Base-by-base conservation (phyloP, 2,329 filamentous ascomycete genomes). In the Penicillium sp. region DNA sequence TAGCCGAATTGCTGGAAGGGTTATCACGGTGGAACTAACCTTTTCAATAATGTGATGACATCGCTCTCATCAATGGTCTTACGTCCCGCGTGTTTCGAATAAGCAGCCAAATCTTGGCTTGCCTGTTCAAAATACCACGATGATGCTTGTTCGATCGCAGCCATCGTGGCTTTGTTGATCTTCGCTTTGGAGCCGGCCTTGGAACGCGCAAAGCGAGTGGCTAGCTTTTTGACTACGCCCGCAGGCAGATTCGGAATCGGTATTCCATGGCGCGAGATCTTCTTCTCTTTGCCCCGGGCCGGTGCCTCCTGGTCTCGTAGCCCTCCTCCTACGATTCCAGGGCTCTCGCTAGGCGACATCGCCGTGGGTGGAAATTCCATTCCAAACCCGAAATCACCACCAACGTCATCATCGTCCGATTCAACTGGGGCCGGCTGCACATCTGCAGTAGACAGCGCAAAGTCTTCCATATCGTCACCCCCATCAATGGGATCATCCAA, bases 91-190 rank as follows among this genome's bases (percentile, higher is more conserved):
- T 97, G 92, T 57, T 85, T 81, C 16, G 92, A 89, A 71, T 92
- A 96, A 2, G 86, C 87, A 11, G 84, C 84, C 51, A 96, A 75
- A 68, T 96, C 91, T 56, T 92, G 89, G 45, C 89, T 86, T 2
- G 90, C 78, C 72, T 96, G 92, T 74, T 95, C 91, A 70, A 96
- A 96, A 72, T 92, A 96, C 88, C 91, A 94, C 58, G 95, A 90
- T 2, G 90, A 90, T 1, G 91, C 90, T 69, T 91, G 87, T 66
- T 88, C 86, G 50, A 96, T 85, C 4, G 88, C 87, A 29, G 83
- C 82, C 36, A 96, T 76, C 1, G 89, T 87, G 48, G 94, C 90
- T 43, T 88, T 85, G 54, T 82, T 86, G 44, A 96, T 83, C 61
- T 87, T 90, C 5, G 84, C 78, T 63, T 88, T 90, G 62, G 82